Evolutionary conservation across 345 rosid genomes (phyloP).

Genomic region (Eucalyptus curtisii): DNA sequence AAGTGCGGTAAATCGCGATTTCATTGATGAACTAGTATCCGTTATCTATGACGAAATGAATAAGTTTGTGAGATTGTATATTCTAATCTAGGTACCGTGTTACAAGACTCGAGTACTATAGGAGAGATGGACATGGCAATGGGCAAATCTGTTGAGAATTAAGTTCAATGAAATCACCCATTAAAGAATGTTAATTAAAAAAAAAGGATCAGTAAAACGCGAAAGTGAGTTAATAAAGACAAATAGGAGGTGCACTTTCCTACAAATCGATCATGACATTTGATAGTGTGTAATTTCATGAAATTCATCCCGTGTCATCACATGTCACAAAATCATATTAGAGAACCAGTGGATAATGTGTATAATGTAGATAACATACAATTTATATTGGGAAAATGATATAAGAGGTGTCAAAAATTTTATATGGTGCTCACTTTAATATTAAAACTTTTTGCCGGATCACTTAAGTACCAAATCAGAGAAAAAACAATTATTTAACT

Average conservation of each 20-base stretch:
- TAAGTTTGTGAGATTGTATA: background rate
- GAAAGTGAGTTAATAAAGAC: too few species aligned
- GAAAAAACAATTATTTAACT: too few species aligned
- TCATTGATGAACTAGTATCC: background rate
- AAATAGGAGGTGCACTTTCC: background rate
- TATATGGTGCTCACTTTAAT: background rate
- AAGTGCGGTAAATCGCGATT: background rate
- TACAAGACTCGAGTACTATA: background rate
- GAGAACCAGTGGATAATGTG: background rate
- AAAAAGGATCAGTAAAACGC: too few species aligned
- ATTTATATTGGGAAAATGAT: background rate
- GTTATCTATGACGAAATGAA: too few species aligned
- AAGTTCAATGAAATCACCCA: background rate
- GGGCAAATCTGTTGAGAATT: background rate
- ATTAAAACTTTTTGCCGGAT: rapidly evolving
- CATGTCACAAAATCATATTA: background rate
- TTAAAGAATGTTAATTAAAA: too few species aligned
- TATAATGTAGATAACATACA: background rate
- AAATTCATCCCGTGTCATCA: background rate
- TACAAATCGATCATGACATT: background rate
- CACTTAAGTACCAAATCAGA: background rate
- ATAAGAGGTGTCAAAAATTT: too few species aligned
- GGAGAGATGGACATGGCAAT: background rate
- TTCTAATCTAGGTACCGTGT: background rate
- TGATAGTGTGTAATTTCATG: background rate